These are phyloP conservation scores for Solanum gandarillasii DNA, from an alignment of 257 asterid genomes.

Conservation along the genomic window DNA sequence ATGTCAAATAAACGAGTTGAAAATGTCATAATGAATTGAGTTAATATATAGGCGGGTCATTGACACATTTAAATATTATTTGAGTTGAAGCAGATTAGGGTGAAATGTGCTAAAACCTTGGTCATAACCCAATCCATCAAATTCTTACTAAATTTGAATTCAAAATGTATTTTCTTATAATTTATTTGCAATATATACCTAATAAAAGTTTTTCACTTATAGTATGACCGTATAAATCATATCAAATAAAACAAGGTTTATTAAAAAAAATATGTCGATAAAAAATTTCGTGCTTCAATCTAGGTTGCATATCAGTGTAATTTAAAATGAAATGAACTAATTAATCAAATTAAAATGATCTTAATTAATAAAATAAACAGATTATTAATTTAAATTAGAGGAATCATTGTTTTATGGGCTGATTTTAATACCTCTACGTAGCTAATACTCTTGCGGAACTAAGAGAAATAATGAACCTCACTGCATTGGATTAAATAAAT, in stretches of 20 bases:
- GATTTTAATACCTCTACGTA: neutral
- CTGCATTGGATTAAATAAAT: neutral
- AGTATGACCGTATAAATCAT: neutral
- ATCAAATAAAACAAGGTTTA: too few relatives aligned
- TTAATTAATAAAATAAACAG: neutral
- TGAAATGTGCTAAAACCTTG: neutral
- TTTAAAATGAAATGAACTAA: neutral
- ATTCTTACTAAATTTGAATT: neutral
- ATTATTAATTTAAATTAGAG: too few relatives aligned
- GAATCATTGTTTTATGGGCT: too few relatives aligned
- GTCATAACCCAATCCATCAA: neutral
- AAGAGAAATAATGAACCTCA: neutral
- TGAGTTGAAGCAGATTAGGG: neutral
- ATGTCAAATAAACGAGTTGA: neutral
- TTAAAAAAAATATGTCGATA: neutral
- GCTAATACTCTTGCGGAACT: neutral
- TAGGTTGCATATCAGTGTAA: neutral
- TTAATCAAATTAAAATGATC: neutral
- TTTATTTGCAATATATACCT: neutral
- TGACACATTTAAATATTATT: too few relatives aligned
- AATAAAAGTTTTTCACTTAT: neutral
- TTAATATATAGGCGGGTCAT: too few relatives aligned
- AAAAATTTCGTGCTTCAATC: neutral
- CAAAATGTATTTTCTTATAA: neutral
- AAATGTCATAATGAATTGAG: neutral